phyloP scores from a whole-genome alignment of 306 rosid genomes.

The Malus fusca region DNA sequence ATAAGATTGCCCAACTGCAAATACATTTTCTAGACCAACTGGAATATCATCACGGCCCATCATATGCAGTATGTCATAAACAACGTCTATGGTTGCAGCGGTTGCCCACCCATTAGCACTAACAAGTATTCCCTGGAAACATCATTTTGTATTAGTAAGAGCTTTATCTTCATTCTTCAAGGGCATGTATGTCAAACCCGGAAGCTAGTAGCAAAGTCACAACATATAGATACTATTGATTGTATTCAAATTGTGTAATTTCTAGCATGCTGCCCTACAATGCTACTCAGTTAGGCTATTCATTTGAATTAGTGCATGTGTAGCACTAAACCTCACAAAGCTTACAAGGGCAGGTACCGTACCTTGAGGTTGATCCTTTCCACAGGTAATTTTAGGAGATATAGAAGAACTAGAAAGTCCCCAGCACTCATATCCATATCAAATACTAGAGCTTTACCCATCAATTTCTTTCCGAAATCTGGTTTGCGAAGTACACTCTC shows the following conservation, averaged over 20 bases:
- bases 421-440: slow-evolving; percentile 81
- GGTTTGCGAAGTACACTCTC: slow-evolving; percentile 35
- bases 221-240: not conserved
- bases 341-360: not conserved
- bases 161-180: not conserved
- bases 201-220: not conserved
- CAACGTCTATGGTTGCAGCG: slow-evolving; percentile 49
- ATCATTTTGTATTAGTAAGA: not conserved
- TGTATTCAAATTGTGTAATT: not conserved
- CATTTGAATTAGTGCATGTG: not conserved
- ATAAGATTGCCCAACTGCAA: slow-evolving; percentile 36
- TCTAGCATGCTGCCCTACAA: not conserved
- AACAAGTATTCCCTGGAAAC: slow-evolving; percentile 44
- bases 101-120: slow-evolving; percentile 63
- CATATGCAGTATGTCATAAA: slow-evolving; percentile 61
- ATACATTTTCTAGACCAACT: slow-evolving; percentile 48
- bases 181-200: not conserved
- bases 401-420: slow-evolving; percentile 49
- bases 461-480: slow-evolving; percentile 18
- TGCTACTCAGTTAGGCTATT: not conserved
- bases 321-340: not conserved
- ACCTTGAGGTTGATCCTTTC: slow-evolving; percentile 57
- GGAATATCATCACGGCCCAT: slow-evolving; percentile 64
- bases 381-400: slow-evolving; percentile 49
- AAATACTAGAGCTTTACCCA: slow-evolving; percentile 52